Percentiles rank a stretch among this genome's conserved stretches.
phyloP scores from a whole-genome alignment of 768 basidiomycete genomes.

The Antrodiella citrinella region DNA sequence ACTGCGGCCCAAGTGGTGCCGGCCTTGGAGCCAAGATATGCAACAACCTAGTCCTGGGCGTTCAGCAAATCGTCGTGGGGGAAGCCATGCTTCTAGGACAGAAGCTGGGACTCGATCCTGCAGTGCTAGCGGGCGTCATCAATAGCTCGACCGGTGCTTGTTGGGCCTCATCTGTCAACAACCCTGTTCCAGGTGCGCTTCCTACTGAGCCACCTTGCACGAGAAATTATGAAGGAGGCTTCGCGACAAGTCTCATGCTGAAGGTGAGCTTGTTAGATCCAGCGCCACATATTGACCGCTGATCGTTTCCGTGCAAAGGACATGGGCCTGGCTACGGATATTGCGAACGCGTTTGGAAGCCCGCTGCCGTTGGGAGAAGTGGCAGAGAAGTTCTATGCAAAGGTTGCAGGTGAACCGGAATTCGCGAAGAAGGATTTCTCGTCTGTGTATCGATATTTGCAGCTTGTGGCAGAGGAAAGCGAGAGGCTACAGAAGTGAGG shows the following conservation, averaged over 20 bases:
- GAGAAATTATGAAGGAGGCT: conserved; percentile 78
- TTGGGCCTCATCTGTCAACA: conserved; percentile 82
- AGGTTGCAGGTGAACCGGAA: conserved; percentile 48
- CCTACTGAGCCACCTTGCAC: conserved; percentile 76
- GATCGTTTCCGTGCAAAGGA: conserved; percentile 42
- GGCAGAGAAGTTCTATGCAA: conserved; percentile 55
- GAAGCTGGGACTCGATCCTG: conserved; percentile 71
- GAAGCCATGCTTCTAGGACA: conserved; percentile 88
- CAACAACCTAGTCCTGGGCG: conserved; percentile 57
- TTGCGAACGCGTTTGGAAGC: conserved; percentile 41
- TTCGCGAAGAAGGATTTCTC: conserved; percentile 73
- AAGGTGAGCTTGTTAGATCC: conserved; percentile 41
- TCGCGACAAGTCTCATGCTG: conserved; percentile 75
- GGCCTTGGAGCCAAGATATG: conserved; percentile 88
- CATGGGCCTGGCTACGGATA: conserved; percentile 69
- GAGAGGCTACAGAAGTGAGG: conserved; percentile 8
- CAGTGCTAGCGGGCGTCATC: conserved; percentile 72
- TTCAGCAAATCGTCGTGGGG: conserved; percentile 71
- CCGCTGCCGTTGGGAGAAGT: conserved; percentile 60
- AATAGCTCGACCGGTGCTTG: conserved; percentile 80
- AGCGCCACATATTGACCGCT: background rate
- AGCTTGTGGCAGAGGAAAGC: conserved; percentile 22
- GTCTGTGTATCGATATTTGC: conserved; percentile 63
- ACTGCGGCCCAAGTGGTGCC: conserved; percentile 76
- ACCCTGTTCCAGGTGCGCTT: conserved; percentile 73